A percentile compares a stretch with the other conserved stretches of the same genome.
phyloP scores from a whole-genome alignment of 768 basidiomycete species.

The Tulasnella sp. region DNA sequence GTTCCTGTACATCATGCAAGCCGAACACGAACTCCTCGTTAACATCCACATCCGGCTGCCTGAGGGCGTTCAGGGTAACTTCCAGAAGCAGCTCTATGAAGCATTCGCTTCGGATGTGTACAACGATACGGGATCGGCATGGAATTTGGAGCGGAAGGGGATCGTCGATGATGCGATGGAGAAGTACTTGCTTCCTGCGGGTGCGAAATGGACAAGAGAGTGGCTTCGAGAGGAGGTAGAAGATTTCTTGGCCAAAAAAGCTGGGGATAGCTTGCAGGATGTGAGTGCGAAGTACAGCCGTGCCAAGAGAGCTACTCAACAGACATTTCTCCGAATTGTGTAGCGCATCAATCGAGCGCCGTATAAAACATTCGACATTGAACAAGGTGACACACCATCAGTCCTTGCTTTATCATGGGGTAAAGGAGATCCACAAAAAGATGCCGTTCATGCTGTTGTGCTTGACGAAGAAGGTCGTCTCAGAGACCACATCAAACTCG shows the following conservation, averaged over 20 bases:
- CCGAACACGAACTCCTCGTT: constrained; percentile 82
- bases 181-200: constrained; percentile 72
- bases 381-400: constrained; percentile 57
- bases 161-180: constrained; percentile 71
- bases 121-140: constrained; percentile 73
- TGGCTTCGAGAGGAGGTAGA: constrained; percentile 85
- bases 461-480: constrained; percentile 81
- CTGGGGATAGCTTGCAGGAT: constrained; percentile 54
- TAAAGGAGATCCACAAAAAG: constrained; percentile 85
- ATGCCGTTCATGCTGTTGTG: constrained; percentile 75
- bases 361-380: constrained; percentile 49
- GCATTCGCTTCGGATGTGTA: constrained; percentile 79
- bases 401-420: constrained; percentile 93
- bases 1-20: constrained; percentile 82
- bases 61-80: constrained; percentile 45
- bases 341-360: constrained; percentile 81
- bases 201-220: constrained; percentile 80
- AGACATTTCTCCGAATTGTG: too few species aligned
- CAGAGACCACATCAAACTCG: constrained; percentile 81
- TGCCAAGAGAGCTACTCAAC: too few species aligned
- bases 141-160: constrained; percentile 77
- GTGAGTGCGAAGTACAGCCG: constrained; percentile 38
- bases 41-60: constrained; percentile 61
- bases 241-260: constrained; percentile 60
- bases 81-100: constrained; percentile 65